Evolutionary conservation across 1,139 yeast genomes (phyloP).

Genomic region (Sporopachydermia cereana): DNA sequence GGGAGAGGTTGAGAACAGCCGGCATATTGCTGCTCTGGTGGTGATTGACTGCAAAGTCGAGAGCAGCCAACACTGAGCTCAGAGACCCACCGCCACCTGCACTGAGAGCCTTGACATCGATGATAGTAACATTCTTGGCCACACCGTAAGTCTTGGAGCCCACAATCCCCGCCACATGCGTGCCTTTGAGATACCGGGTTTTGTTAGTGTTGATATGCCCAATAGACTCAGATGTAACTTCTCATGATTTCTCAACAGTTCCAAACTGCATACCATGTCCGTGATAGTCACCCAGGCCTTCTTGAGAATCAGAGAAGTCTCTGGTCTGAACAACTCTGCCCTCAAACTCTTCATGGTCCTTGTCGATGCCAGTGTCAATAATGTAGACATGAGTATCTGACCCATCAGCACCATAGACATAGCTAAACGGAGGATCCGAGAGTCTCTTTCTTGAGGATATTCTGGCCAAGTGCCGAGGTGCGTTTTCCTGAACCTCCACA

Average conservation of each 20-base stretch:
- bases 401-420: slow-evolving; percentile 24
- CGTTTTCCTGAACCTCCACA: slow-evolving; percentile 31
- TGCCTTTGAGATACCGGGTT: slow-evolving; percentile 24
- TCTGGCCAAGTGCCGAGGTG: slow-evolving; percentile 63
- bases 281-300: slow-evolving; percentile 18
- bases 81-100: slow-evolving; percentile 70
- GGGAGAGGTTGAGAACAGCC: slow-evolving; percentile 58
- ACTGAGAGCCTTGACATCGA: slow-evolving; percentile 69
- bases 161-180: slow-evolving; percentile 82
- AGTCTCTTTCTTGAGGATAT: slow-evolving; percentile 41
- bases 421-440: slow-evolving; percentile 20
- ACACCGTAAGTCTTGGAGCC: slow-evolving; percentile 69
- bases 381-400: slow-evolving; percentile 33
- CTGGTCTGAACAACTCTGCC: slow-evolving; percentile 24
- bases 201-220: neutral
- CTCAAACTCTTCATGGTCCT: slow-evolving; percentile 25
- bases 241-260: slow-evolving; percentile 8
- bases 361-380: slow-evolving; percentile 31
- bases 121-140: slow-evolving; percentile 61
- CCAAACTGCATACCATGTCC: slow-evolving; percentile 33
- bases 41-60: slow-evolving; percentile 67
- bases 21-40: slow-evolving; percentile 25
- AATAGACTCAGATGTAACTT: neutral
- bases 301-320: slow-evolving; percentile 18
- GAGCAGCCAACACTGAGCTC: slow-evolving; percentile 75